Conservation (phyloP, 441 rosid species). For the Erodium trifolium region DNA sequence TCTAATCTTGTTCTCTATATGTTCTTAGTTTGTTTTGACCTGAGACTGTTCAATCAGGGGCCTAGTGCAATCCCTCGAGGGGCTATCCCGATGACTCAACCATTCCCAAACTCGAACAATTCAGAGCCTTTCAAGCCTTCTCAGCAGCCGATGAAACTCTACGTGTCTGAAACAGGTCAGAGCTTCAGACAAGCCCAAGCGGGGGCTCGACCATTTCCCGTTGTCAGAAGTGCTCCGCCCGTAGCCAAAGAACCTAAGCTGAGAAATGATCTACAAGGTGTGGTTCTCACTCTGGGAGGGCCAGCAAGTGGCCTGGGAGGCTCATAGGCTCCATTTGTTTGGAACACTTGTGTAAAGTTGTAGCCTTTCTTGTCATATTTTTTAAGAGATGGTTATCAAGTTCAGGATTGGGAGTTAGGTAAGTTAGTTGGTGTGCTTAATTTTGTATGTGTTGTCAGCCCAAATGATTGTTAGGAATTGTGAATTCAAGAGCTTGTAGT, state of each 20-base stretch:
- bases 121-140: background rate
- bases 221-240: background rate
- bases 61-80: conserved; percentile 26
- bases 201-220: conserved; percentile 21
- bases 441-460: too few relatives aligned
- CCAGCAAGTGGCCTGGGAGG: conserved; percentile 30
- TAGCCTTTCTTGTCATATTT: background rate
- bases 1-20: background rate
- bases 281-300: conserved; percentile 61
- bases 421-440: background rate
- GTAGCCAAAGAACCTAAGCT: conserved; percentile 19
- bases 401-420: background rate
- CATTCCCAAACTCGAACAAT: conserved; percentile 19
- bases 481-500: background rate
- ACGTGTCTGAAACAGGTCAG: conserved; percentile 20
- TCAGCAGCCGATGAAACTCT: conserved; percentile 18
- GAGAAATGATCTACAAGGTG: conserved; percentile 55
- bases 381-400: too few relatives aligned
- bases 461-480: background rate
- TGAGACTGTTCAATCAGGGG: conserved; percentile 26
- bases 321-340: background rate
- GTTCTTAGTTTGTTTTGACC: background rate
- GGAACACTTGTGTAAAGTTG: background rate
- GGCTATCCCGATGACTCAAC: conserved; percentile 13
- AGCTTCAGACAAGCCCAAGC: conserved; percentile 15